Evolutionary conservation across 1,139 yeast species (phyloP).

Genomic region (Pichia sp.): DNA sequence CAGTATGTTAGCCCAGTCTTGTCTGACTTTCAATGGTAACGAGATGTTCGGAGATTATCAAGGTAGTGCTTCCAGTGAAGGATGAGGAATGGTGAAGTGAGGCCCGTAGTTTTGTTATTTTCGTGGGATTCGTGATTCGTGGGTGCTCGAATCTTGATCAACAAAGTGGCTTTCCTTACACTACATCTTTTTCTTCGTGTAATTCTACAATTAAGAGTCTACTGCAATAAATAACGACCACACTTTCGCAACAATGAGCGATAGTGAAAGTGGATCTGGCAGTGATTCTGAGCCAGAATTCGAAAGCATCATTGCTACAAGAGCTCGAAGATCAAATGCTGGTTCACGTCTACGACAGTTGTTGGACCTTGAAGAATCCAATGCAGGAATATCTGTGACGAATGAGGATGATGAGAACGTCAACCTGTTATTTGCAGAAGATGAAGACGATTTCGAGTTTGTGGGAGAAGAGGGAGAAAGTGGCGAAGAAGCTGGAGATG

Average conservation of each 20-base stretch:
- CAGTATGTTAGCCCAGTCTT: no score
- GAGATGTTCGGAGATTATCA: no score
- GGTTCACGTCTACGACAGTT: constrained; percentile 77
- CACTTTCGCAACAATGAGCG: not conserved
- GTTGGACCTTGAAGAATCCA: constrained; percentile 57
- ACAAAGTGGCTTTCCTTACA: no score
- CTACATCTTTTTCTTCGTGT: no score
- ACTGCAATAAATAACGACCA: no score
- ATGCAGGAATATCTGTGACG: constrained; percentile 30
- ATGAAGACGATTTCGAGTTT: constrained; percentile 78
- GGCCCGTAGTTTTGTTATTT: no score
- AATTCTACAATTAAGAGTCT: no score
- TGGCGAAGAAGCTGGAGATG: constrained; percentile 14
- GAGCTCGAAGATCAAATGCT: constrained; percentile 80
- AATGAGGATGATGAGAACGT: constrained; percentile 68
- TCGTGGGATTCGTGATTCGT: no score
- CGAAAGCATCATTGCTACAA: constrained; percentile 58
- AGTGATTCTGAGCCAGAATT: constrained; percentile 21
- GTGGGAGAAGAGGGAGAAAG: constrained; percentile 27
- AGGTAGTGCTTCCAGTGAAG: no score
- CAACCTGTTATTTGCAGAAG: constrained; percentile 72
- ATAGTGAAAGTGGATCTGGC: not conserved
- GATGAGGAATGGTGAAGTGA: no score
- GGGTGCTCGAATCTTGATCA: no score
- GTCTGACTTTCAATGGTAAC: no score